These are phyloP conservation scores for Cutaneotrichosporon sp. DNA, from an alignment of 1,284 basidiomycete genomes.

Conservation along the genomic window DNA sequence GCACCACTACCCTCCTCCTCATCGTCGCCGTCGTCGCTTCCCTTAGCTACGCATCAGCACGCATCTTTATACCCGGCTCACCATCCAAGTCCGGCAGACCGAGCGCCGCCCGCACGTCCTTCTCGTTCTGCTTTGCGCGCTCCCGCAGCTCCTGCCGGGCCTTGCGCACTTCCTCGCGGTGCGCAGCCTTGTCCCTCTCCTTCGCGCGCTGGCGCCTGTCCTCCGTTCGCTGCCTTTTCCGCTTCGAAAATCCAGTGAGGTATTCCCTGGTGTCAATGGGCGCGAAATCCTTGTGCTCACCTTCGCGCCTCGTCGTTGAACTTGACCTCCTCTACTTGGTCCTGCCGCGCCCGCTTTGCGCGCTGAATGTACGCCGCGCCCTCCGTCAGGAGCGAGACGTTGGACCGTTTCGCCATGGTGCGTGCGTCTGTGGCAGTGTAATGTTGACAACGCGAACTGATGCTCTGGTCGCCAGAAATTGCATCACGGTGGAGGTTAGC, in stretches of 20 bases:
- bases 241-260: constrained; percentile 48
- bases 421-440: background rate
- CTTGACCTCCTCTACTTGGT: constrained; percentile 48
- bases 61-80: constrained; percentile 6
- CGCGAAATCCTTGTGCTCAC: constrained; percentile 21
- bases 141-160: constrained; percentile 41
- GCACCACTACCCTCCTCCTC: too few species aligned
- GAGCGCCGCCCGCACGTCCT: constrained; percentile 40
- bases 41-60: background rate
- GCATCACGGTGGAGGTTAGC: background rate
- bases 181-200: constrained; percentile 43
- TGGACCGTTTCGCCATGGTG: constrained; percentile 25
- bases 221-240: constrained; percentile 48
- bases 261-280: constrained; percentile 37
- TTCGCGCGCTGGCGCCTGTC: constrained; percentile 42
- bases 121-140: constrained; percentile 43
- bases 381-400: constrained; percentile 48
- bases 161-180: constrained; percentile 42
- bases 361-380: constrained; percentile 45
- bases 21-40: constrained; percentile 6
- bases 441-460: too few species aligned
- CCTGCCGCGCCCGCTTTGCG: constrained; percentile 42
- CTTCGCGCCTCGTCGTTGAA: constrained; percentile 47
- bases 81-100: constrained; percentile 34
- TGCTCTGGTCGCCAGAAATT: constrained; percentile 2